Conservation (phyloP, 352 stramenopile species). For the Pythium diclinum region DNA sequence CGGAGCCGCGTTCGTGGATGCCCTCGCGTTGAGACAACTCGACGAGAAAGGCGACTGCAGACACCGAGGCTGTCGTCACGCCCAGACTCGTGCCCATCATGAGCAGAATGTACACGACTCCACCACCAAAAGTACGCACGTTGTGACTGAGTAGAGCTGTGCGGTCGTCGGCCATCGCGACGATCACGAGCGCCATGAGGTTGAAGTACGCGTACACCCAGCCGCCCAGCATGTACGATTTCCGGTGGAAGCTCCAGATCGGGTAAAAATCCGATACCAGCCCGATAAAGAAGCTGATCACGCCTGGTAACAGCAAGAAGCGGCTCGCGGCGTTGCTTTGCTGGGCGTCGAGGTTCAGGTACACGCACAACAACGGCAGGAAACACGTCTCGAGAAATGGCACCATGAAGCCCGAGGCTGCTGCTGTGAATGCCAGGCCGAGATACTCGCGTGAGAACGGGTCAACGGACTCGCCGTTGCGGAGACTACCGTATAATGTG, state of each 20-base stretch:
- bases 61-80: constrained; percentile 53
- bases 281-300: constrained; percentile 73
- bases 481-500: constrained; percentile 66
- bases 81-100: constrained; percentile 66
- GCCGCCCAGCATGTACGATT: constrained; percentile 73
- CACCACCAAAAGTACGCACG: constrained; percentile 52
- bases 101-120: constrained; percentile 65
- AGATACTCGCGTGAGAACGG: constrained; percentile 62
- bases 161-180: constrained; percentile 56
- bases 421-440: constrained; percentile 55
- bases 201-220: constrained; percentile 71
- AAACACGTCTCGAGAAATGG: constrained; percentile 61
- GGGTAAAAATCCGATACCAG: constrained; percentile 79
- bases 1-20: constrained; percentile 63
- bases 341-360: constrained; percentile 45
- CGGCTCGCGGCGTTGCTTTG: constrained; percentile 47
- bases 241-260: constrained; percentile 69
- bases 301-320: constrained; percentile 54
- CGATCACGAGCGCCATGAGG: constrained; percentile 62
- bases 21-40: constrained; percentile 76
- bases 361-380: constrained; percentile 57
- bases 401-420: constrained; percentile 58
- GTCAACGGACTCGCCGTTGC: constrained; percentile 46
- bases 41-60: constrained; percentile 62
- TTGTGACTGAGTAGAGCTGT: constrained; percentile 35